phyloP scores from a whole-genome alignment of 2,329 filamentous ascomycete genomes.

The Exophiala sp. region DNA sequence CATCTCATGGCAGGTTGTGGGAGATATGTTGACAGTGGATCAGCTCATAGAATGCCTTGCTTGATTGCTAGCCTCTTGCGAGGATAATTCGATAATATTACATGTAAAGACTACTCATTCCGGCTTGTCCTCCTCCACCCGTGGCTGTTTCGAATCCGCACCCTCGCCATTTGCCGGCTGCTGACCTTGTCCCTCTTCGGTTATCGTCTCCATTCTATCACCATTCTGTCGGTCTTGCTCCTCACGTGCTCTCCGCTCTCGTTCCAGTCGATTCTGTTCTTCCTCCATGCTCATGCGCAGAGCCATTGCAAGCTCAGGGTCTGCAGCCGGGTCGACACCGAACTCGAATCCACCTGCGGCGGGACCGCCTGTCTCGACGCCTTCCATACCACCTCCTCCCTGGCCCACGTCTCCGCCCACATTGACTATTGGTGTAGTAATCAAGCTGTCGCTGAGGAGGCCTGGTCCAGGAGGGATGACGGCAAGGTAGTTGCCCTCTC shows the following conservation, averaged over 20 bases:
- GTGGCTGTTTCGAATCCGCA: conserved; percentile 26
- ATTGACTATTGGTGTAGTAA: conserved; percentile 77
- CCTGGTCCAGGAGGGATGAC: conserved; percentile 88
- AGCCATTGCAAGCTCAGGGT: conserved; percentile 90
- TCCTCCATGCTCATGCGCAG: conserved; percentile 98
- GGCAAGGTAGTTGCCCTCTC: conserved; percentile 85
- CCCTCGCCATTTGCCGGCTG: conserved; percentile 12
- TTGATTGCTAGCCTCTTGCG: too few species aligned
- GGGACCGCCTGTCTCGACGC: conserved; percentile 46
- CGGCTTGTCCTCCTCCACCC: conserved; percentile 28
- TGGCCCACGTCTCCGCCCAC: conserved; percentile 60
- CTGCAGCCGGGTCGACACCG: conserved; percentile 83
- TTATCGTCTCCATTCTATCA: conserved; percentile 66
- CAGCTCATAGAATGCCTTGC: too few species aligned
- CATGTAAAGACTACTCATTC: conserved; percentile 12
- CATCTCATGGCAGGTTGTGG: too few species aligned
- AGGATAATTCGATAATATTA: background rate
- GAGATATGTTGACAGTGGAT: too few species aligned
- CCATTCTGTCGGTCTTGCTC: conserved; percentile 66
- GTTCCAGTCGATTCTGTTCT: conserved; percentile 89
- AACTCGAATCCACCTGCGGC: conserved; percentile 72
- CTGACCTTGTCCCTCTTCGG: conserved; percentile 66
- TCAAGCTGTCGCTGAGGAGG: conserved; percentile 85
- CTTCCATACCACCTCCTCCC: conserved; percentile 55
- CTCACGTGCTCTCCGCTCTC: conserved; percentile 70